A percentile compares a stretch with the other conserved stretches of the same genome.
phyloP scores from a whole-genome alignment of 805 yeast species.

The Suhomyces xylopsoci region DNA sequence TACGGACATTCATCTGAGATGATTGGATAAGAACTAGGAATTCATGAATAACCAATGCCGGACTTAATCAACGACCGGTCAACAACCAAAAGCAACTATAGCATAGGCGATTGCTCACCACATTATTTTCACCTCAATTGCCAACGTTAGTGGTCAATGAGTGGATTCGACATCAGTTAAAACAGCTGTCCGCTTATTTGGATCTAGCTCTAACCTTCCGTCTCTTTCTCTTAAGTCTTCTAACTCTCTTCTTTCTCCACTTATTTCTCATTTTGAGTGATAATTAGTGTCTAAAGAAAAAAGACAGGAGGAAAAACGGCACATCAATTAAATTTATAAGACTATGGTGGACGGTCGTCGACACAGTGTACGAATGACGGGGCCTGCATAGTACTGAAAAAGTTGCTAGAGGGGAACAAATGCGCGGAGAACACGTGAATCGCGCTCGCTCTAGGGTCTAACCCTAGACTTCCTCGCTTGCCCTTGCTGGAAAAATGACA shows the following conservation, averaged over 20 bases:
- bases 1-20: slow-evolving; percentile 12
- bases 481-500: not conserved
- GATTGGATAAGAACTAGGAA: slow-evolving; percentile 6
- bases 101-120: not conserved
- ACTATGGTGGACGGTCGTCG: slow-evolving; percentile 4
- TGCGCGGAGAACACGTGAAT: not conserved
- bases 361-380: not conserved
- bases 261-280: slow-evolving; percentile 78
- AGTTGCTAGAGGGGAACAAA: not conserved
- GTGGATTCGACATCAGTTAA: not conserved
- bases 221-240: slow-evolving; percentile 99
- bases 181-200: slow-evolving; percentile 68
- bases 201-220: slow-evolving; percentile 99
- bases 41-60: not conserved
- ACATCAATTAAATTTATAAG: slow-evolving; percentile 7
- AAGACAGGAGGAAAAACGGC: slow-evolving; percentile 9
- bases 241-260: slow-evolving; percentile 99
- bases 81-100: slow-evolving; percentile 6
- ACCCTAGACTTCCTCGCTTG: not conserved
- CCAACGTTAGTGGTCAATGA: not conserved
- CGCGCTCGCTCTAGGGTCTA: not conserved
- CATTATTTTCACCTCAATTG: not conserved
- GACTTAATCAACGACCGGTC: slow-evolving; percentile 1
- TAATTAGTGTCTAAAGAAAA: slow-evolving; percentile 22
- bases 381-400: not conserved